Base-by-base conservation (phyloP, 306 rosid genomes). In the Arachis hypogaea region DNA sequence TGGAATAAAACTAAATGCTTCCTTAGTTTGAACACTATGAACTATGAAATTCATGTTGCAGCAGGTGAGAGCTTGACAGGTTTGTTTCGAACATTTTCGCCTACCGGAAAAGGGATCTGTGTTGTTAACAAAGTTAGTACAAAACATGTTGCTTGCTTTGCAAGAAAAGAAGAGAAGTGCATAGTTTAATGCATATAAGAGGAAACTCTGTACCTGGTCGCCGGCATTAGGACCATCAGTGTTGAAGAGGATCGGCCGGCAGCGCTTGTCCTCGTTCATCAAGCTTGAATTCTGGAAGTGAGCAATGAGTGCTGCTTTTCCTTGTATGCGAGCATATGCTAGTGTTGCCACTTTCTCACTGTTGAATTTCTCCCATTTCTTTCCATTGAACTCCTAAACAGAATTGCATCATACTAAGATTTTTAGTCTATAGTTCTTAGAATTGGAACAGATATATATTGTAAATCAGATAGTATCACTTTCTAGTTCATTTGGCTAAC, bases 151-250 rank as follows among this genome's bases (percentile, higher is more conserved):
- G 56, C 42, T 68, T 80, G 11, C 30, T 47, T 30, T 66, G 30
- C 65, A 47, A 1, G 52, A 41, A 5, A 45, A 63, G 33, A 67
- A 42, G 18, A 43, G 59, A 62, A 49, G 16, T 59, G 46, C 9
- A 41, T 40, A 68, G 40, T 77, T 60, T 30, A 76, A 46, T 30
- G 57, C 42, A 62, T 69, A 41, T 29, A 28, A 43, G 33, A 40
- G 55, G 65, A 69, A 40, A 72, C 38, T 66, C 6, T 74, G 66
- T 80, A 89, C 96, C 78, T 81, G 86, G 42, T 83, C 86, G 41
- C 92, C 92, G 5, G 90, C 92, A 82, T 89, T 87, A 54, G 96
- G 92, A 58, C 96, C 96, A 33, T 87, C 96, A 0, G 90, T 84
- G 29, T 85, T 78, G 54, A 89, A 85, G 56, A 89, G 96, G 69